Evolutionary conservation across 257 asterid species (phyloP).

Genomic region (Galeopsis tetrahit): DNA sequence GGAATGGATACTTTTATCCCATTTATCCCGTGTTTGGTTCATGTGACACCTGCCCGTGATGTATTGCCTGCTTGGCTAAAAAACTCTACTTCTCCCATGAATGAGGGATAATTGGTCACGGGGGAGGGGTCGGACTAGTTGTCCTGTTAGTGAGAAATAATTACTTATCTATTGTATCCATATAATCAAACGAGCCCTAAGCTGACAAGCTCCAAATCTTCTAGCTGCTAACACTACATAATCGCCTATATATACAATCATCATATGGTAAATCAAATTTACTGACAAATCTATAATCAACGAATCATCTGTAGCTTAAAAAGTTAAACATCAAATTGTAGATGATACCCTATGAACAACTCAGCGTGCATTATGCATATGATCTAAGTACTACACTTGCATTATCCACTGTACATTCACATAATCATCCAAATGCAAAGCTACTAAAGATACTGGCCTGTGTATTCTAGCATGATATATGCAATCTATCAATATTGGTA

Average conservation of each 20-base stretch:
- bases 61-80: no score
- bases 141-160: no score
- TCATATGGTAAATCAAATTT: neutral
- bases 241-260: neutral
- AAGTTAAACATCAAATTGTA: slow-evolving; percentile 5
- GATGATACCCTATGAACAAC: neutral
- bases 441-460: neutral
- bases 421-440: neutral
- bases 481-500: neutral
- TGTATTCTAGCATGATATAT: neutral
- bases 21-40: no score
- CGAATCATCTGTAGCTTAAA: slow-evolving; percentile 5
- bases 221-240: neutral
- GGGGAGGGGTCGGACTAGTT: no score
- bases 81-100: no score
- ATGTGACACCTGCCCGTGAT: no score
- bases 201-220: neutral
- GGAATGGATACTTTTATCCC: no score
- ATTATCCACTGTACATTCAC: neutral
- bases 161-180: no score
- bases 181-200: no score
- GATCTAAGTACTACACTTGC: neutral
- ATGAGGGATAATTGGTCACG: no score
- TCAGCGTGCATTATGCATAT: no score
- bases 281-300: neutral